A percentile compares a stretch with the other conserved stretches of the same genome.
phyloP scores from a whole-genome alignment of 1,139 yeast species.

The Dujonia santamariae region DNA sequence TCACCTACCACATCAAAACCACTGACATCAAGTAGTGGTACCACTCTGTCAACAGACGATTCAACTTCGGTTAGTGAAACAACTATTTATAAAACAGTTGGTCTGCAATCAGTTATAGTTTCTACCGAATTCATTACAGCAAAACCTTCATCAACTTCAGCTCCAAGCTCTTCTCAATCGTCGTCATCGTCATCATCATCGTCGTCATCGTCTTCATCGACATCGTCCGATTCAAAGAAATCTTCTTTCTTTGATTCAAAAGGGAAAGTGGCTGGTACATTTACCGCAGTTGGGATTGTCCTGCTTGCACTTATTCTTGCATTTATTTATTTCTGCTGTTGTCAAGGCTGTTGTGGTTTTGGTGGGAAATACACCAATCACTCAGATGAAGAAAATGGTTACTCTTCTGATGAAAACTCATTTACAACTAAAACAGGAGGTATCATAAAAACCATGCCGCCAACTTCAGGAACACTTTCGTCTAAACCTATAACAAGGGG shows the following conservation, averaged over 20 bases:
- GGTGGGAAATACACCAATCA: slow-evolving; percentile 25
- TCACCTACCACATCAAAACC: background rate
- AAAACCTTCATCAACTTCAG: slow-evolving; percentile 8
- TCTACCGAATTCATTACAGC: slow-evolving; percentile 22
- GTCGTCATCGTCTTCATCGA: slow-evolving; percentile 9
- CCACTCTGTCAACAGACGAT: background rate
- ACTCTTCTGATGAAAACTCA: slow-evolving; percentile 29
- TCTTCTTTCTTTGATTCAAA: slow-evolving; percentile 48
- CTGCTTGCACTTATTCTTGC: slow-evolving; percentile 37
- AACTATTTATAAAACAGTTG: slow-evolving; percentile 24
- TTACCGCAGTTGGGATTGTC: slow-evolving; percentile 64
- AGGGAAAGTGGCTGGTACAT: slow-evolving; percentile 73
- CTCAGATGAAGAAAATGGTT: slow-evolving; percentile 41
- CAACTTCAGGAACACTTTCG: slow-evolving; percentile 11
- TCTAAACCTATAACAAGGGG: slow-evolving; percentile 26
- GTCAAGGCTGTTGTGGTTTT: slow-evolving; percentile 16
- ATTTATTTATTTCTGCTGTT: slow-evolving; percentile 38
- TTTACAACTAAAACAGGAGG: slow-evolving; percentile 19
- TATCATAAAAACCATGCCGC: slow-evolving; percentile 13
- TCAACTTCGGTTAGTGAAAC: slow-evolving; percentile 9
- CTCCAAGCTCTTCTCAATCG: slow-evolving; percentile 6
- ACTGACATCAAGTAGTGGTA: background rate
- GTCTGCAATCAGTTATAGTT: slow-evolving; percentile 19
- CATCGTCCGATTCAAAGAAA: slow-evolving; percentile 10
- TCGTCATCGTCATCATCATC: slow-evolving; percentile 9